Base-by-base conservation (phyloP, 2,329 filamentous ascomycete species). In the Pseudogymnoascus sp. region DNA sequence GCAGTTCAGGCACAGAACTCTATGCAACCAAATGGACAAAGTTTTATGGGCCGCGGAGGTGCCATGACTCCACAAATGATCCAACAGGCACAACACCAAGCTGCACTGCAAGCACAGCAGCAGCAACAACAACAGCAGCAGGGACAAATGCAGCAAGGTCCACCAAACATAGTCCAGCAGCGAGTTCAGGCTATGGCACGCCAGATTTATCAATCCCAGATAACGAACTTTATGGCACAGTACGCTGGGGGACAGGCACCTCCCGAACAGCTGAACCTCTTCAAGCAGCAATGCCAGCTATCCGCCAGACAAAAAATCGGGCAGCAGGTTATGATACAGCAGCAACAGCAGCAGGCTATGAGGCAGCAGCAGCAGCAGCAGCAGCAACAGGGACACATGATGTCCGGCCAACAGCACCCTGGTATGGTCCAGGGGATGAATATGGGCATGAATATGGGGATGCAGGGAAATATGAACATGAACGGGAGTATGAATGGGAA, bases 161-260 rank as follows among this genome's bases (percentile, higher is more conserved):
- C 21, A 28, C 40, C 28, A 31, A 60, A n/a, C 7, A 38, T 60
- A 60, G 25, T 60, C 36, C 37, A 62, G 40, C 60, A 43, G 18
- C 40, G 40, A 5, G 28, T 62, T 23, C 37, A 38, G 23, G 42
- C 60, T 16, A 46, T 62, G 37, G 23, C 60, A 25, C 59, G 37
- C 37, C 77, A 79, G 62, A 73, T 77, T 64, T 70, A 60, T 38
- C 31, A 34, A 56, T 6, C n/a, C 28, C 49, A 56, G 49, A 56
- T 81, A 38, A 77, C 74, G 65, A 75, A 75, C 37, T 75, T 80
- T 73, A 76, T 77, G 59, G 69, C 68, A n/a, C 71, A 71, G 36
- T 65, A 36, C 12, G 28, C 49, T 34, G 25, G 21, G 18, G 62
- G 53, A 1, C 40, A 62, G 9, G n/a, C 28, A 25, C 56, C 59